Conservation (phyloP, 192 early-diverging fungal genomes). For the Umbelopsis sp. region DNA sequence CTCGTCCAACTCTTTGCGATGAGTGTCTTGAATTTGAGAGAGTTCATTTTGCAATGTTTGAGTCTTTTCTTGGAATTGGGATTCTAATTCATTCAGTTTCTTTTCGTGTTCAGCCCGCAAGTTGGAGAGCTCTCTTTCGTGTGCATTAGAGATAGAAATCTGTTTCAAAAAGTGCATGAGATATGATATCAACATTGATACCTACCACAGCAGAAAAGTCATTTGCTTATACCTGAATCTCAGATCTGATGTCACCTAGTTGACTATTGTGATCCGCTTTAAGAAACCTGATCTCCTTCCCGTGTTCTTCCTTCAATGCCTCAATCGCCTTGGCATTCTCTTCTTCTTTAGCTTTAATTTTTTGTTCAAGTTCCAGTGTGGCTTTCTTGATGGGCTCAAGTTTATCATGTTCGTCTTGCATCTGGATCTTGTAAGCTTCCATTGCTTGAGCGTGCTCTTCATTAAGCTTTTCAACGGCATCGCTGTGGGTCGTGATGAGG, state of each 20-base stretch:
- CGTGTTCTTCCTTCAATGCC: not conserved
- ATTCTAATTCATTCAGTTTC: not conserved
- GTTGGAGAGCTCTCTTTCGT: not conserved
- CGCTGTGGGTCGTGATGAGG: not conserved
- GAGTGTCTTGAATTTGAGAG: not conserved
- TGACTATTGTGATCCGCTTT: not conserved
- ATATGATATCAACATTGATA: too few relatives aligned
- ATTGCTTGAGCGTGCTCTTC: not conserved
- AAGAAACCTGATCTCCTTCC: not conserved
- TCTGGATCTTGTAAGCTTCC: not conserved
- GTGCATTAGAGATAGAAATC: not conserved
- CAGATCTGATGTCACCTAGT: not conserved
- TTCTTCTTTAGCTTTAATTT: not conserved
- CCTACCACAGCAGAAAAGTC: too few relatives aligned
- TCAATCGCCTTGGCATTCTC: not conserved
- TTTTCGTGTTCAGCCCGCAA: not conserved
- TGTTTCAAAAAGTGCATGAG: not conserved
- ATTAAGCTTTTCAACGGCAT: not conserved
- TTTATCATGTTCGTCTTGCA: not conserved
- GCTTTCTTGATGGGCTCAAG: not conserved
- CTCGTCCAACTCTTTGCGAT: slow-evolving; percentile 1
- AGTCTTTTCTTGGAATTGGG: not conserved
- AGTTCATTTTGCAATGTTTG: not conserved
- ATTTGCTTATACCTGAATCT: not conserved
- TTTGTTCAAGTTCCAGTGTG: not conserved